These are phyloP conservation scores for Elaeis oleifera DNA, from an alignment of 202 grass and related monocot species.

Conservation along the genomic window DNA sequence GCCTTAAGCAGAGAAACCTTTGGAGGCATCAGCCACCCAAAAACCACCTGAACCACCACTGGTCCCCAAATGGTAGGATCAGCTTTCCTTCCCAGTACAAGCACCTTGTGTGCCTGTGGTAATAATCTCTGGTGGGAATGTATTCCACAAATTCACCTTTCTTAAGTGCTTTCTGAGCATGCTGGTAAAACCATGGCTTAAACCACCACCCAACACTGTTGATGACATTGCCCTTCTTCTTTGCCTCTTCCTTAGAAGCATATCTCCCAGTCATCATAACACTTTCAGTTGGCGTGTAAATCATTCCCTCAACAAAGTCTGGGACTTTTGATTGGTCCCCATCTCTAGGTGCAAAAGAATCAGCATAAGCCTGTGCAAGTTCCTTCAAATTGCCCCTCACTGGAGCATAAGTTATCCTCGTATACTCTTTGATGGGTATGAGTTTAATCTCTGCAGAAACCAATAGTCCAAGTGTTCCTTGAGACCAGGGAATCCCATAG, in stretches of 20 bases:
- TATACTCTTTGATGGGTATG: conserved; percentile 90
- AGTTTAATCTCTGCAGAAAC: conserved; percentile 92
- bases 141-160: conserved; percentile 93
- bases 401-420: conserved; percentile 73
- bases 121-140: conserved; percentile 88
- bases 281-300: conserved; percentile 53
- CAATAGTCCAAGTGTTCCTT: conserved; percentile 86
- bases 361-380: conserved; percentile 54
- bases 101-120: conserved; percentile 84
- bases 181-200: conserved; percentile 95
- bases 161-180: conserved; percentile 63
- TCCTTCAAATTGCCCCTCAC: conserved; percentile 51
- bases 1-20: conserved; percentile 97
- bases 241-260: conserved; percentile 85
- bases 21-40: conserved; percentile 90
- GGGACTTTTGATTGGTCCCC: conserved; percentile 64
- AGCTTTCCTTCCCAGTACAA: conserved; percentile 96
- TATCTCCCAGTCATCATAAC: conserved; percentile 90
- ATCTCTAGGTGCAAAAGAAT: conserved; percentile 67
- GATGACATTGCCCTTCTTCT: conserved; percentile 91
- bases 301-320: conserved; percentile 87
- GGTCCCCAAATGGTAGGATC: conserved; percentile 80
- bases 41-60: conserved; percentile 89
- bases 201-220: conserved; percentile 89
- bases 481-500: conserved; percentile 89